Evolutionary conservation across 441 rosid genomes (phyloP), one percentile per base, ranked within the genome.

Genomic region (Mallotus repandus): DNA sequence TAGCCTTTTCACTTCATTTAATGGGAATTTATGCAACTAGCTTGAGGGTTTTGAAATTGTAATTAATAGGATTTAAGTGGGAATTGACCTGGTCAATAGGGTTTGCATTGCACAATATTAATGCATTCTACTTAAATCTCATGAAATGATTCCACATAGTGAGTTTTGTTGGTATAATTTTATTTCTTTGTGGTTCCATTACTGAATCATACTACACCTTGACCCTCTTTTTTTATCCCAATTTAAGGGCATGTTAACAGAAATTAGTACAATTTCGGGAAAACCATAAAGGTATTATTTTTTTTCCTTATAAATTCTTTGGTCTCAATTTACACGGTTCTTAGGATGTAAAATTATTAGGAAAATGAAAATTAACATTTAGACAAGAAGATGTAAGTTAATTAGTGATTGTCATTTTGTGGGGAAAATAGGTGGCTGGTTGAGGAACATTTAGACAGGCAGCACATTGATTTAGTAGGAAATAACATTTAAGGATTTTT

Each of bases 361-460:
- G 41, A 38, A 38, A 38, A 38, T 38, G 0, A 38, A 4, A 38
- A 1, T 38, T 38, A 38, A 38, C 41, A 29, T 29, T 29, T 29
- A 29, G 32, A 29, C 32, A 29, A 29, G 32, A 29, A 29, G 32
- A 29, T 29, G 2, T 29, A 38, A 38, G 41, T 38, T 38, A 38
- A 38, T 38, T 38, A 4, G 41, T 38, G 6, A 50, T 15, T 50
- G 2, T 50, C 15, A 50, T 2, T 50, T 13, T 50, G 55, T 50
- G 55, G 1, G 1, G 41, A 15, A 50, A 4, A 5, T 13, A 12
- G 55, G 11, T 50, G 65, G 0, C 4, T 7, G 15, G 29, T 43
- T 63, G 50, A 38, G 67, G 67, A 41, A 63, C 67, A 43, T 46
- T 3, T n/a, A 45, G 68, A 46, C 54, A 64, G 55, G 55, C 55